Evolutionary conservation across 345 rosid species (phyloP).

Genomic region (Eucalyptus erythrocorys): DNA sequence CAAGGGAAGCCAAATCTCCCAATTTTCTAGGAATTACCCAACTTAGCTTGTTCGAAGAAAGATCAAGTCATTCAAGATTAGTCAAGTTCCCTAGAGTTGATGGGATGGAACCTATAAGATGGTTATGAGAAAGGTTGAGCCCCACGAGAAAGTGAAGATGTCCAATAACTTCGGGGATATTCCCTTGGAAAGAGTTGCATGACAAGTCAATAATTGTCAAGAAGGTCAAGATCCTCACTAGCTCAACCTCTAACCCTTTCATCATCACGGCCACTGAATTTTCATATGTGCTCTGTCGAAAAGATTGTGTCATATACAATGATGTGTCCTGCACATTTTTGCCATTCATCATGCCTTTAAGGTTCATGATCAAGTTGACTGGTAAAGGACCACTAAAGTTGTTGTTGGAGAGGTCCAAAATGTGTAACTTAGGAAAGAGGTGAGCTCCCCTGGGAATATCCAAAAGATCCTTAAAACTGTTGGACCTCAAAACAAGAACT

Average conservation of each 20-base stretch:
- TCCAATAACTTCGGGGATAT: not conserved
- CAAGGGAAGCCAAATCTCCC: not conserved
- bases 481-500: not conserved
- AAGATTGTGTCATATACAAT: not conserved
- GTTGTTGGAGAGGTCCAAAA: not conserved
- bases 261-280: not conserved
- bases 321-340: not conserved
- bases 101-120: not conserved
- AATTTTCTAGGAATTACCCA: not conserved
- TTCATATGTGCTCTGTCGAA: rapidly evolving
- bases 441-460: rapidly evolving
- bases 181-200: not conserved
- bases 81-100: not conserved
- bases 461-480: not conserved
- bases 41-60: not conserved
- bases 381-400: not conserved
- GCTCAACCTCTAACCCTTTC: not conserved
- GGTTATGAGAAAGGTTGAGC: not conserved
- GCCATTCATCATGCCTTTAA: not conserved
- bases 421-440: not conserved
- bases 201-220: not conserved
- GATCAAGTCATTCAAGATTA: not conserved
- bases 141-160: not conserved
- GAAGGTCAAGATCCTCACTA: not conserved
- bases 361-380: not conserved